phyloP scores from a whole-genome alignment of 768 basidiomycete genomes.

The Phlebiopsis gigantea region DNA sequence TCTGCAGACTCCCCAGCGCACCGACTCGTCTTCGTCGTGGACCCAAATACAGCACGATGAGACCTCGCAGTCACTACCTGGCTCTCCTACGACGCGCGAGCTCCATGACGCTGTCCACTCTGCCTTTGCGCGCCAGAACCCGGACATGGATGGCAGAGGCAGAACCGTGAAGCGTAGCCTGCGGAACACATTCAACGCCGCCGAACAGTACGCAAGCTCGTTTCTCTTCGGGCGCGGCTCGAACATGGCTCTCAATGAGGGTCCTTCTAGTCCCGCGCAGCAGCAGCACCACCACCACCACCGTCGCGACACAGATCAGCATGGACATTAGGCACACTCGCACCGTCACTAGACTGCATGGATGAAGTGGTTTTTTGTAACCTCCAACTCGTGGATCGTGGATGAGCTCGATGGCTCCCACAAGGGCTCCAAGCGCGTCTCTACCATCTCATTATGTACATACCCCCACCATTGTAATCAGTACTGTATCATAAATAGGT shows the following conservation, averaged over 20 bases:
- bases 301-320: slow-evolving; percentile 7
- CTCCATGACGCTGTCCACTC: slow-evolving; percentile 36
- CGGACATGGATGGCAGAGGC: slow-evolving; percentile 32
- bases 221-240: slow-evolving; percentile 55
- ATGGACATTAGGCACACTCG: slow-evolving; percentile 9
- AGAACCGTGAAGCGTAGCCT: slow-evolving; percentile 61
- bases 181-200: slow-evolving; percentile 62
- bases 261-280: no score
- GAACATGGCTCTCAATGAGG: slow-evolving; percentile 16
- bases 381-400: neutral
- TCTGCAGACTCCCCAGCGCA: slow-evolving; percentile 9
- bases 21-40: slow-evolving; percentile 8
- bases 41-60: slow-evolving; percentile 15
- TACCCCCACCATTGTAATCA: slow-evolving; percentile 5
- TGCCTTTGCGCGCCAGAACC: slow-evolving; percentile 16
- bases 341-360: neutral
- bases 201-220: slow-evolving; percentile 64
- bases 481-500: neutral
- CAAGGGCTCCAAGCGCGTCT: neutral
- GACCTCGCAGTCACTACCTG: slow-evolving; percentile 17
- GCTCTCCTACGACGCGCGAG: slow-evolving; percentile 33
- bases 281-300: slow-evolving; percentile 13
- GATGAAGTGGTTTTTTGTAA: neutral
- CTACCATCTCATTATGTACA: neutral
- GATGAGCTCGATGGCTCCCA: neutral